phyloP scores from a whole-genome alignment of 306 rosid genomes.

The Rubus parviflorus region DNA sequence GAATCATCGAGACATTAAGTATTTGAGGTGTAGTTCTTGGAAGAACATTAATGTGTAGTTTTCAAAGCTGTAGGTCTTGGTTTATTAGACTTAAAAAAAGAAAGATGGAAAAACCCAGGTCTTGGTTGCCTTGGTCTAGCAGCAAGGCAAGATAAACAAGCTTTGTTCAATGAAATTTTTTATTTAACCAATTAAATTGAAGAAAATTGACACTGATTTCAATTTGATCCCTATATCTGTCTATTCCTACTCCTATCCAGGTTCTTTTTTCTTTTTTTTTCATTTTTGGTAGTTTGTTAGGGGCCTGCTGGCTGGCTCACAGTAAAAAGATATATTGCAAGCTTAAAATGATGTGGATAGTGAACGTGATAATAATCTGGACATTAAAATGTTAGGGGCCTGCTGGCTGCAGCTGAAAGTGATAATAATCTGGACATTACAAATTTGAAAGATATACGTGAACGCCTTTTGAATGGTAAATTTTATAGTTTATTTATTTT shows the following conservation, averaged over 20 bases:
- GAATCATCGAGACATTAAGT: no score
- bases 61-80: no score
- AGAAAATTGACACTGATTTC: background rate
- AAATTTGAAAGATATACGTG: slow-evolving; percentile 78
- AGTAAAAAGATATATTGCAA: slow-evolving; percentile 70
- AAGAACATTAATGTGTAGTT: no score
- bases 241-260: background rate
- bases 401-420: slow-evolving; percentile 42
- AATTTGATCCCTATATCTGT: background rate
- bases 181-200: background rate
- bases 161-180: background rate
- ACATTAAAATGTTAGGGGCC: no score
- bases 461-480: slow-evolving; percentile 83
- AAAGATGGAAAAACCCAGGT: no score
- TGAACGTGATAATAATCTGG: slow-evolving; percentile 54
- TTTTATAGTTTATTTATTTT: background rate
- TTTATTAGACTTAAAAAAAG: no score
- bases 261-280: background rate
- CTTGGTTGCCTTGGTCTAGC: no score
- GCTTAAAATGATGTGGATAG: slow-evolving; percentile 64
- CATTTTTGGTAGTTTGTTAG: background rate
- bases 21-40: no score
- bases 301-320: slow-evolving; percentile 93
- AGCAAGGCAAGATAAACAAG: no score
- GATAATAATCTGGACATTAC: slow-evolving; percentile 41